Evolutionary conservation across 768 basidiomycete genomes (phyloP).

Genomic region (Neoboletus brunneissimus): DNA sequence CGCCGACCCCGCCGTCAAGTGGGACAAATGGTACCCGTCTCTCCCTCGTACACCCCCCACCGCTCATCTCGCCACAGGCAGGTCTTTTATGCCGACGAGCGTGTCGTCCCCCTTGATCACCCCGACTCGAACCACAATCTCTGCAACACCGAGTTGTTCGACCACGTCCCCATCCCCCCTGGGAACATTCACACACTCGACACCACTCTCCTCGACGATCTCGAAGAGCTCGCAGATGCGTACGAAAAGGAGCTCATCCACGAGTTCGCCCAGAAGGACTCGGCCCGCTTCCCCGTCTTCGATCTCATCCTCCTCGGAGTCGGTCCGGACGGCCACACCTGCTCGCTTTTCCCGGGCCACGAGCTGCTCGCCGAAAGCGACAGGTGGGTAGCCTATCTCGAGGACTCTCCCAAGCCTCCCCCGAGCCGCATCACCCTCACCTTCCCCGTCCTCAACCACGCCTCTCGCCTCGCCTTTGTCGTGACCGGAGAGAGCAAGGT

Average conservation of each 20-base stretch:
- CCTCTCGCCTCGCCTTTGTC: slow-evolving; percentile 85
- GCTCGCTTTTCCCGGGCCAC: slow-evolving; percentile 95
- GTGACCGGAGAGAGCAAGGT: slow-evolving; percentile 80
- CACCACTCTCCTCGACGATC: slow-evolving; percentile 56
- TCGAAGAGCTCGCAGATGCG: slow-evolving; percentile 76
- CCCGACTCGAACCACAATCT: slow-evolving; percentile 89
- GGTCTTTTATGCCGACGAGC: slow-evolving; percentile 96
- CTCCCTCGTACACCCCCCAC: neutral
- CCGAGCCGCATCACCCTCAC: slow-evolving; percentile 89
- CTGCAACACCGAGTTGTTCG: slow-evolving; percentile 71
- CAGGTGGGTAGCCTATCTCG: slow-evolving; percentile 92
- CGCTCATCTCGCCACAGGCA: slow-evolving; percentile 60
- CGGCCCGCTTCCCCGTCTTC: slow-evolving; percentile 95
- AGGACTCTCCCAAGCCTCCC: slow-evolving; percentile 94
- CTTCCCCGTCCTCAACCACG: slow-evolving; percentile 87
- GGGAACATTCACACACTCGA: slow-evolving; percentile 86
- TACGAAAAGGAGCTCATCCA: slow-evolving; percentile 84
- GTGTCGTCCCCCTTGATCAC: slow-evolving; percentile 89
- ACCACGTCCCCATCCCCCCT: slow-evolving; percentile 74
- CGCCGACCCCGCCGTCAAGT: slow-evolving; percentile 62
- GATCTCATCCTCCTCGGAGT: slow-evolving; percentile 96
- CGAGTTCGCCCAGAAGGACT: slow-evolving; percentile 89
- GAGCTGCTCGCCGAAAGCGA: slow-evolving; percentile 77
- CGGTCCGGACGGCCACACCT: slow-evolving; percentile 98
- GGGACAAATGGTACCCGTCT: slow-evolving; percentile 86